A percentile compares a stretch with the other conserved stretches of the same genome.
phyloP scores from a whole-genome alignment of 345 rosid genomes.

The Linum usitatissimum region DNA sequence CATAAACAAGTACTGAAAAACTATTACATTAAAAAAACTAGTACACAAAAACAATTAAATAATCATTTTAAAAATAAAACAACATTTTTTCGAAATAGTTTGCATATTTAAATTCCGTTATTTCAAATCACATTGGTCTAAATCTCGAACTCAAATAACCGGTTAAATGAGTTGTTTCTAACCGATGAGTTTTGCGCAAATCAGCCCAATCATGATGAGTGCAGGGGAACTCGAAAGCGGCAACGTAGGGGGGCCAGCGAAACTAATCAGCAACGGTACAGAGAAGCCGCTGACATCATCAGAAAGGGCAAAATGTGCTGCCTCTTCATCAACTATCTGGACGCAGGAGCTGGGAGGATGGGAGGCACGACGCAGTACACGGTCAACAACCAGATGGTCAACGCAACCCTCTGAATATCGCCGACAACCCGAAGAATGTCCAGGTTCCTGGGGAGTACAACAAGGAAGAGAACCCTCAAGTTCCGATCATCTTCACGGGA shows the following conservation, averaged over 20 bases:
- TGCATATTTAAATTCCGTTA: too few relatives aligned
- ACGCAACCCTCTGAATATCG: slow-evolving; percentile 55
- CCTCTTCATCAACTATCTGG: slow-evolving; percentile 43
- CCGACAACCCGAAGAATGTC: slow-evolving; percentile 47
- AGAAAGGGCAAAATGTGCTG: slow-evolving; percentile 46
- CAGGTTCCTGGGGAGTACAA: slow-evolving; percentile 50
- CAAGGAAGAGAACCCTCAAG: slow-evolving; percentile 45
- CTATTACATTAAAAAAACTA: too few relatives aligned
- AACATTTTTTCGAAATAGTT: too few relatives aligned
- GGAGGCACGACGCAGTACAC: slow-evolving; percentile 50
- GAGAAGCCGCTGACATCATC: slow-evolving; percentile 42
- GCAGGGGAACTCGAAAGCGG: slow-evolving; percentile 56
- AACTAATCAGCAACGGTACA: slow-evolving; percentile 43
- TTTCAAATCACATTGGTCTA: too few relatives aligned
- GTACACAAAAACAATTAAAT: too few relatives aligned
- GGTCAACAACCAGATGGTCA: slow-evolving; percentile 52
- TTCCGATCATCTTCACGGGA: slow-evolving; percentile 45
- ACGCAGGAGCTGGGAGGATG: slow-evolving; percentile 46
- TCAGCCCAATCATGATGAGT: slow-evolving; percentile 47
- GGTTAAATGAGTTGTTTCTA: neutral
- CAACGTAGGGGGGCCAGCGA: slow-evolving; percentile 50
- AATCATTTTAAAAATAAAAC: too few relatives aligned
- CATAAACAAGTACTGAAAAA: too few relatives aligned
- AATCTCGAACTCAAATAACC: too few relatives aligned
- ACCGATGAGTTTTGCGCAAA: neutral